Conservation (phyloP, 1,284 basidiomycete species). For the Sporisorium exsertum region DNA sequence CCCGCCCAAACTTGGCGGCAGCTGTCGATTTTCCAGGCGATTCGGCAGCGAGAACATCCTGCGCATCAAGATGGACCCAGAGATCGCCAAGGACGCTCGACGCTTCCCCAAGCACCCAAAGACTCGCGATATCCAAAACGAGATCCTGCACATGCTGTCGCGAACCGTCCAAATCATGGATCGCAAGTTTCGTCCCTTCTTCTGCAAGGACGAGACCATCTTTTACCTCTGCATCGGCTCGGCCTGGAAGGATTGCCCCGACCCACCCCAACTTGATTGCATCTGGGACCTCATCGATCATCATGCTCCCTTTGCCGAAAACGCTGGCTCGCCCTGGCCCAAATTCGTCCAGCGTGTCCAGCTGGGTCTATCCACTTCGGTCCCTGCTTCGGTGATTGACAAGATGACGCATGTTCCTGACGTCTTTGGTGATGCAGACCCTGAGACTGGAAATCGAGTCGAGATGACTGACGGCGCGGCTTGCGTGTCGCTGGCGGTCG, state of each 20-base stretch:
- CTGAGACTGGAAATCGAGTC: constrained; percentile 3
- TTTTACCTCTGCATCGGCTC: constrained; percentile 47
- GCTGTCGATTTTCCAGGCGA: constrained; percentile 39
- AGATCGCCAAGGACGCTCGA: constrained; percentile 27
- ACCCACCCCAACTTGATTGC: constrained; percentile 17
- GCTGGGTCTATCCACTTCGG: constrained; percentile 58
- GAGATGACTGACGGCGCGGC: constrained; percentile 49
- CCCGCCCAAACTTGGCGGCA: constrained; percentile 34
- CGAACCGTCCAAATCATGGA: constrained; percentile 40
- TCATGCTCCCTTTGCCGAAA: constrained; percentile 40
- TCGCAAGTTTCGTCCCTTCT: constrained; percentile 47
- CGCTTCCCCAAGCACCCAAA: constrained; percentile 12
- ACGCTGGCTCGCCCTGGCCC: constrained; percentile 42
- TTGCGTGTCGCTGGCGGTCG: constrained; percentile 21
- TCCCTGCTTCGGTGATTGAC: constrained; percentile 22
- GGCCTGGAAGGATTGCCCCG: background rate
- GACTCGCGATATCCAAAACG: constrained; percentile 25
- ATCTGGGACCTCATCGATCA: constrained; percentile 44
- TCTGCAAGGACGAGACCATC: constrained; percentile 56
- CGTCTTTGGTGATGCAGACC: constrained; percentile 22
- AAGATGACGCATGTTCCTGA: constrained; percentile 25
- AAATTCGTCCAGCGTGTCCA: constrained; percentile 61
- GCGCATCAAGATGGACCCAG: constrained; percentile 33
- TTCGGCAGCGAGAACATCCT: constrained; percentile 43
- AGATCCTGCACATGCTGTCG: constrained; percentile 28